A percentile compares a stretch with the other conserved stretches of the same genome.
Conservation (phyloP, 2,329 filamentous ascomycete species). For the Penicillium aurantiogriseum region DNA sequence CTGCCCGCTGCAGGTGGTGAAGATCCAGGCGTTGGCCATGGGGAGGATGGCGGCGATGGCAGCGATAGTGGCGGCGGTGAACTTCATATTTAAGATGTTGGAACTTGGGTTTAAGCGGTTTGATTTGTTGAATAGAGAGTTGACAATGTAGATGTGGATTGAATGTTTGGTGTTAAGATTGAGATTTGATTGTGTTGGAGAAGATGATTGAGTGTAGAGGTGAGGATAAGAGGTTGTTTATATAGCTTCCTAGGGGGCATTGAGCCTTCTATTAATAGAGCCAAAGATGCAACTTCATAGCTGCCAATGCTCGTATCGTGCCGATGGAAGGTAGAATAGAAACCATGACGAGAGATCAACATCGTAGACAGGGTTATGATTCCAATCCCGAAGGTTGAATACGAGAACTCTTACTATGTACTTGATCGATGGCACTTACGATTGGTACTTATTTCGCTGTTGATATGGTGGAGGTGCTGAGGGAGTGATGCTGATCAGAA, state of each 20-base stretch:
- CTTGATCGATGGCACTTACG: background rate
- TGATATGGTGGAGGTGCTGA: background rate
- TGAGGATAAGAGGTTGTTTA: background rate
- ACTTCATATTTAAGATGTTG: constrained; percentile 7
- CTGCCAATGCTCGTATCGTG: constrained; percentile 2
- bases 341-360: background rate
- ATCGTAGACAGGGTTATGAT: background rate
- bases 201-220: background rate
- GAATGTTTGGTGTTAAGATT: background rate
- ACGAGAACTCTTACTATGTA: background rate
- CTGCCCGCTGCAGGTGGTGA: constrained; percentile 8
- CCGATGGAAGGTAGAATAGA: background rate
- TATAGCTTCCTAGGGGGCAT: background rate
- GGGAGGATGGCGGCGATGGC: constrained; percentile 7
- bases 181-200: background rate
- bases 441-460: background rate
- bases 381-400: background rate
- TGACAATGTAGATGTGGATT: background rate
- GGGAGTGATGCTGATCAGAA: background rate
- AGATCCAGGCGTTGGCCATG: constrained; percentile 16
- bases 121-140: background rate
- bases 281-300: background rate
- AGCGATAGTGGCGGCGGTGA: constrained; percentile 8
- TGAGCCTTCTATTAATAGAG: background rate
- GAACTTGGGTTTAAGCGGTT: background rate